Evolutionary conservation across 306 rosid genomes (phyloP).

Genomic region (Vigna trinervia): DNA sequence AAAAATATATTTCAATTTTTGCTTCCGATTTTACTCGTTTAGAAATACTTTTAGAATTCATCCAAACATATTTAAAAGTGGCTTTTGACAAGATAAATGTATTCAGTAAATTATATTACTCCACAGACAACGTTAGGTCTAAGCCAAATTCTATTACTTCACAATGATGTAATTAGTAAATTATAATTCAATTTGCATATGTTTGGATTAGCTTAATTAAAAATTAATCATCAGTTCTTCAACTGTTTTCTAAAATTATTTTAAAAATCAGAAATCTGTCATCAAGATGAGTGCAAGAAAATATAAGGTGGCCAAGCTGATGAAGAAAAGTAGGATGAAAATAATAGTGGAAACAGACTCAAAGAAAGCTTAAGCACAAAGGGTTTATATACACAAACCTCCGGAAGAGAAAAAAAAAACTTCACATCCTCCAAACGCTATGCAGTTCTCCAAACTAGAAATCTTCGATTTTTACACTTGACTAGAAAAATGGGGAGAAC

Average conservation of each 20-base stretch:
- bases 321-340: constrained; percentile 2
- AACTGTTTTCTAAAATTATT: neutral
- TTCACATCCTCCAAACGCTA: constrained; percentile 50
- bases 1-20: no score
- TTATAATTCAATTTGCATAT: neutral
- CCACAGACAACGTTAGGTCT: neutral
- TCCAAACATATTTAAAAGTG: no score
- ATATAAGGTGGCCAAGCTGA: neutral
- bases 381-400: constrained; percentile 53
- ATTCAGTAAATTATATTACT: no score
- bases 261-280: neutral
- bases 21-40: no score
- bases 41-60: no score
- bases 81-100: no score
- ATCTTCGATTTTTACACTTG: constrained; percentile 64
- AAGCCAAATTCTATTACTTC: neutral
- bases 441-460: constrained; percentile 54
- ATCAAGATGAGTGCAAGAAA: neutral
- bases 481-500: constrained; percentile 49
- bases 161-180: neutral
- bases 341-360: constrained; percentile 25
- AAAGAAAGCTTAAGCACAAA: constrained; percentile 36
- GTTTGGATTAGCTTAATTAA: neutral
- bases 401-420: constrained; percentile 18
- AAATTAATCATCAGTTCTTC: neutral